phyloP scores from a whole-genome alignment of 75 land plant species.

The Selaginella tamariscina region DNA sequence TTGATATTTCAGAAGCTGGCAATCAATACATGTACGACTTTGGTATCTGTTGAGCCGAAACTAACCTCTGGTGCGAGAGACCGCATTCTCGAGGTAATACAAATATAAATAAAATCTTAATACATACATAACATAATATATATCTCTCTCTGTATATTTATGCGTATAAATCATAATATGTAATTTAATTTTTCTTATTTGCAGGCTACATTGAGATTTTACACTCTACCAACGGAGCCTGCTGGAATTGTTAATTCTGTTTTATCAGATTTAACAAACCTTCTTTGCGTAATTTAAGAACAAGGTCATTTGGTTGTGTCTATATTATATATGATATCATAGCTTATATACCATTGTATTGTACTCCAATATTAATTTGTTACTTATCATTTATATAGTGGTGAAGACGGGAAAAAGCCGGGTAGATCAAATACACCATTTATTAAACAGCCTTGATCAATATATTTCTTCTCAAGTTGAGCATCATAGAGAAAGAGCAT shows the following conservation, averaged over 20 bases:
- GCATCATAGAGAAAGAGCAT: slow-evolving; percentile 73
- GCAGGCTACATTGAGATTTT: slow-evolving; percentile 92
- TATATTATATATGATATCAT: no score
- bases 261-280: slow-evolving; percentile 56
- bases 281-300: slow-evolving; percentile 68
- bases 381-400: no score
- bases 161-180: no score
- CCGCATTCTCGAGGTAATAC: slow-evolving; percentile 58
- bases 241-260: slow-evolving; percentile 49
- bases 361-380: no score
- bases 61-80: slow-evolving; percentile 67
- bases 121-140: background rate
- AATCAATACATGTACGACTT: slow-evolving; percentile 82
- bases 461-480: slow-evolving; percentile 78
- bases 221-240: slow-evolving; percentile 76
- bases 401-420: slow-evolving; percentile 97
- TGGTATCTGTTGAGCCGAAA: slow-evolving; percentile 91
- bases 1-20: slow-evolving; percentile 55
- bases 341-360: no score
- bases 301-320: no score
- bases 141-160: background rate
- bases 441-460: slow-evolving; percentile 73
- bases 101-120: no score
- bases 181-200: no score
- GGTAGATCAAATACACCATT: slow-evolving; percentile 77